Conservation (phyloP, 2,329 filamentous ascomycete species). For the Calonectria naviculata region DNA sequence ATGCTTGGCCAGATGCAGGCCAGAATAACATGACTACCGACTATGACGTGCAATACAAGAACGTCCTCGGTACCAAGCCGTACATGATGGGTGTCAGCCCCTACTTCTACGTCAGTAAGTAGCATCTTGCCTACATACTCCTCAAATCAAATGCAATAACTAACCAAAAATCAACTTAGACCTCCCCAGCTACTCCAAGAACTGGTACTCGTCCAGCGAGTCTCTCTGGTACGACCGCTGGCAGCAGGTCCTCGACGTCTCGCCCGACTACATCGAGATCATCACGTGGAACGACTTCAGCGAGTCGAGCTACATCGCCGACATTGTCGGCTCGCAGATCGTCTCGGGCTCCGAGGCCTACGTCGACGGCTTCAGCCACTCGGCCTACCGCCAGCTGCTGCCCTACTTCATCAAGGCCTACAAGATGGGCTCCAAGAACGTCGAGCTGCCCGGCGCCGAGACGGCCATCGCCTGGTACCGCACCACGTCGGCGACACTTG, state of each 20-base stretch:
- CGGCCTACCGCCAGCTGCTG: constrained; percentile 59
- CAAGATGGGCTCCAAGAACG: constrained; percentile 51
- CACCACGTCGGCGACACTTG: constrained; percentile 37
- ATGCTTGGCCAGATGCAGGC: constrained; percentile 50
- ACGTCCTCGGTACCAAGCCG: constrained; percentile 46
- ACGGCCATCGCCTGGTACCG: constrained; percentile 48
- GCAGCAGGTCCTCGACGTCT: constrained; percentile 59
- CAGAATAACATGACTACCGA: constrained; percentile 45
- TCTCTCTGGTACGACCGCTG: constrained; percentile 70
- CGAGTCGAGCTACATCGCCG: constrained; percentile 65
- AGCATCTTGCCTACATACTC: background rate
- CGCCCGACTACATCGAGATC: constrained; percentile 58
- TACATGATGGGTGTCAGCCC: constrained; percentile 68
- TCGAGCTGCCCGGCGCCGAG: constrained; percentile 40
- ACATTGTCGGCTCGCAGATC: constrained; percentile 54
- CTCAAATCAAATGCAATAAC: background rate
- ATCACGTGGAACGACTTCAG: constrained; percentile 67
- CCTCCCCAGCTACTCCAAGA: constrained; percentile 65
- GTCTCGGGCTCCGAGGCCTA: constrained; percentile 59
- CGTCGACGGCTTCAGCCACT: constrained; percentile 59
- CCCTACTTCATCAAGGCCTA: constrained; percentile 62
- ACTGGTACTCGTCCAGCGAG: constrained; percentile 73
- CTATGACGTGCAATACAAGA: constrained; percentile 48
- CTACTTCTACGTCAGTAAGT: constrained; percentile 66
- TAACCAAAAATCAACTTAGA: constrained; percentile 39